Base-by-base conservation (phyloP, 2,329 filamentous ascomycete genomes). In the Botrytis tulipae region DNA sequence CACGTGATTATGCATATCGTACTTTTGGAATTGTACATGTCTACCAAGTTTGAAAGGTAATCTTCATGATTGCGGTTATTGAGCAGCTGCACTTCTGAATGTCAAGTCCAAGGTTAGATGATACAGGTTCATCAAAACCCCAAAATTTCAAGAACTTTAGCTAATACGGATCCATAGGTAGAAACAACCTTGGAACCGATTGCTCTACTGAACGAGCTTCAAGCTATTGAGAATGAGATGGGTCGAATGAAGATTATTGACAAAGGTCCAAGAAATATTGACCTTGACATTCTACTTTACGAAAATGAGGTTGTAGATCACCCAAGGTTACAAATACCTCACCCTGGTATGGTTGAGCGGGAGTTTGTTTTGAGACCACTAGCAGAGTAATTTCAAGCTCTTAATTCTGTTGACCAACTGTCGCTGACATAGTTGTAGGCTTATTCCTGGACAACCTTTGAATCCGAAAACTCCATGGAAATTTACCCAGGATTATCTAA, bases 261-360 rank as follows among this genome's bases (percentile, higher is more conserved):
- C 79, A 99, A 99, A 81, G 96, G 96, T 0, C 96, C 96, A 2
- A 89, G 96, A 42, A 97, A 94, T 80, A 97, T 99, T 75, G 96
- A 99, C 80, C 86, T 99, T 22, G 96, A 99, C 80, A 94, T 99
- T 65, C 84, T 98, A 29, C 85, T 98, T 1, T 98, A 97, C 80
- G 91, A 90, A 69, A 84, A 92, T 72, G 83, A 91, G 74, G 84
- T 83, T 4, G 83, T 97, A 70, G 83, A 89, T 59, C 87, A 93
- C 76, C 88, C 92, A 60, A 89, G 94, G 32, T 88, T 99, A n/a
- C 91, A 87, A 40, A 86, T 99, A 42, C 96, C 96, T 18, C 96
- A 99, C 81, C 86, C 89, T 46, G 86, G 93, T 61, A 97, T 99
- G 84, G 84, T 91, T 3, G 96, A 99, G 82, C 88, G 96, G 69